Base-by-base conservation (phyloP, 2,329 filamentous ascomycete species). In the Nemania sp. region DNA sequence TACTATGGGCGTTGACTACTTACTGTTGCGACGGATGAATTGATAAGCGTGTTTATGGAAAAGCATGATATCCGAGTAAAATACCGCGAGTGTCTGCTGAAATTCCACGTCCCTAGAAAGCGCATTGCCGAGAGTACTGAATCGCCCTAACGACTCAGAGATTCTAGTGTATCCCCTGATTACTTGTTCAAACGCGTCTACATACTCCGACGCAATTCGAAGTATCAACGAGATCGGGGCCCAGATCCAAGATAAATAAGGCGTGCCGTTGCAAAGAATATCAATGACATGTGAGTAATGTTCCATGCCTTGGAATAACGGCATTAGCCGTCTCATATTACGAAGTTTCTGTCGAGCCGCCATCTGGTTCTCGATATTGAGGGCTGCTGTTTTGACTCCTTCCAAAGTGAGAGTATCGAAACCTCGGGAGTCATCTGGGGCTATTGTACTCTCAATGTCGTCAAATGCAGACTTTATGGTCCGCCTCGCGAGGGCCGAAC, bases 11-110 rank as follows among this genome's bases (percentile, higher is more conserved):
- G 8, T 15, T 15, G 15, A 18, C 6, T 18, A 20, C 60, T 66
- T 52, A 79, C 79, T 60, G n/a, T 73, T 78, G 20, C 78, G 69
- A 0, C 78, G 74, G 18, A 86, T 79, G 47, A 85, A 85, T n/a
- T 80, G 79, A 64, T 86, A 86, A 0, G 83, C 82, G 2, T 80
- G 55, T 29, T 79, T 79, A 57, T 86, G 84, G 35, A 86, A 86
- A 7, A 80, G 67, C 0, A 86, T 73, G 15, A 86, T 84, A n/a
- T 86, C 82, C 0, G 78, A 71, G 51, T 86, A 86, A 32, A 84
- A 82, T 0, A 82, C 65, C 0, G 81, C 82, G 0, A 86, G 64
- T 0, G 80, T 77, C 10, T 79, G 69, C 43, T 85, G 80, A 35
- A 86, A 80, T 0, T 80, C 72, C 0, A 67, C 32, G 5, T 82